Base-by-base conservation (phyloP, 2,329 filamentous ascomycete species). In the Nigrospora oryzae region DNA sequence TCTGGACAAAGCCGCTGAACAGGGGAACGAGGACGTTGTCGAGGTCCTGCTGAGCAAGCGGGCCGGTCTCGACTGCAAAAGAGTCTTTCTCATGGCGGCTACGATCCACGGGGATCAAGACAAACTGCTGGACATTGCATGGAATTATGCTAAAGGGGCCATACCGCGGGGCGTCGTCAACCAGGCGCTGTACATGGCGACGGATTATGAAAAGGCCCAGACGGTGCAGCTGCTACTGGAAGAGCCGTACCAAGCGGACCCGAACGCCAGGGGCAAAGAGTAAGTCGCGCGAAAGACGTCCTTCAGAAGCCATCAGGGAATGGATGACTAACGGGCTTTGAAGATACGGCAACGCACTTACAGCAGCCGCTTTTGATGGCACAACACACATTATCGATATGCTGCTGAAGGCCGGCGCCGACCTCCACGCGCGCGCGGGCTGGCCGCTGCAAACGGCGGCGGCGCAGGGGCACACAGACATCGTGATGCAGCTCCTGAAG, bases 401-500 rank as follows among this genome's bases (percentile, higher is more conserved):
- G 46, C 58, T 68, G 5, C 46, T 68, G 3, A 53, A 62, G 3
- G 55, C 56, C 3, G 58, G 60, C 3, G 65, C 65, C 0, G 47
- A 64, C 38, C 48, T 61, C 8, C 64, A 69, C 40, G 57, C 59
- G 0, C 48, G 53, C 1, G 53, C 63, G 3, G 64, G 65, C 8
- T 68, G 60, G 56, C 59, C 66, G 5, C 46, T 69, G 0, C 66
- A 69, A 43, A 57, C 60, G 1, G 66, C 66, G 2, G 63, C 66
- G 1, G 47, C 53, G 0, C 54, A 62, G 23, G 63, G 64, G 1
- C 61, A 68, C 35, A 53, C 54, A 11, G 57, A 64, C 0, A 53
- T 68, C 16, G 62, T 68, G 0, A 44, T 57, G 11, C 51, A 63
- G 17, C 59, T 69, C 8, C 41, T 69, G 2, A 47, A 59, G 1